Percentiles rank a stretch among this genome's conserved stretches.
These are phyloP conservation scores for Claviceps spartinae DNA, from an alignment of 2,329 filamentous ascomycete genomes.

Conservation along the genomic window DNA sequence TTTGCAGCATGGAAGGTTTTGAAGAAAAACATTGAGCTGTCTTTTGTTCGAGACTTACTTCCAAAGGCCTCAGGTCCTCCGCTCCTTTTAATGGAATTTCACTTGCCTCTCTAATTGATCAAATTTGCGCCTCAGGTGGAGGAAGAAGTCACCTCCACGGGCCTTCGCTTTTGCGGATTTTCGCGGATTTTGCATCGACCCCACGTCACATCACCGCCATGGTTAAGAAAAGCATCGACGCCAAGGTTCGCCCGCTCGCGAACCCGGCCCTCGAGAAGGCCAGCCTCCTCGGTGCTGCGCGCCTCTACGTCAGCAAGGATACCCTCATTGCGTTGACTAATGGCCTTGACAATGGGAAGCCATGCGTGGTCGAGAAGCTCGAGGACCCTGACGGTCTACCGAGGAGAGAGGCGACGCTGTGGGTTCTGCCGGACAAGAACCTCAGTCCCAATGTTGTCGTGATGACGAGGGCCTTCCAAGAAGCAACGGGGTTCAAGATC, in stretches of 20 bases:
- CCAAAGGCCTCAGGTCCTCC: too few species aligned
- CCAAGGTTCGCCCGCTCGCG: conserved; percentile 28
- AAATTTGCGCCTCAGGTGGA: too few species aligned
- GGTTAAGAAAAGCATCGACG: conserved; percentile 23
- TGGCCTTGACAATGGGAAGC: conserved; percentile 27
- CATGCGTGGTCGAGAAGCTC: conserved; percentile 26
- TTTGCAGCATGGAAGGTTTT: too few species aligned
- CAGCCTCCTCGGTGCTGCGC: conserved; percentile 28
- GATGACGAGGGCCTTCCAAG: conserved; percentile 61
- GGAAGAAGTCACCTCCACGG: too few species aligned
- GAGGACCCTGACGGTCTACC: conserved; percentile 11
- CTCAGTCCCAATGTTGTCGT: conserved; percentile 55
- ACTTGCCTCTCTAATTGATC: too few species aligned
- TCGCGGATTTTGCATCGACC: too few species aligned
- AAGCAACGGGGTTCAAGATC: conserved; percentile 57
- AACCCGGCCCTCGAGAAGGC: conserved; percentile 28
- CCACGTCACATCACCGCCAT: conserved; percentile 11
- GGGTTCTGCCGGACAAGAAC: conserved; percentile 41
- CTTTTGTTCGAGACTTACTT: too few species aligned
- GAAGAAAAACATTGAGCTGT: too few species aligned
- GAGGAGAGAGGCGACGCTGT: conserved; percentile 34
- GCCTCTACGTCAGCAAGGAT: conserved; percentile 35
- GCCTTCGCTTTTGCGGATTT: too few species aligned
- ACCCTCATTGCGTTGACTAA: conserved; percentile 31
- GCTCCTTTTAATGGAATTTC: too few species aligned